Evolutionary conservation across 2,329 filamentous ascomycete genomes (phyloP).

Genomic region (Penicillium sp.): DNA sequence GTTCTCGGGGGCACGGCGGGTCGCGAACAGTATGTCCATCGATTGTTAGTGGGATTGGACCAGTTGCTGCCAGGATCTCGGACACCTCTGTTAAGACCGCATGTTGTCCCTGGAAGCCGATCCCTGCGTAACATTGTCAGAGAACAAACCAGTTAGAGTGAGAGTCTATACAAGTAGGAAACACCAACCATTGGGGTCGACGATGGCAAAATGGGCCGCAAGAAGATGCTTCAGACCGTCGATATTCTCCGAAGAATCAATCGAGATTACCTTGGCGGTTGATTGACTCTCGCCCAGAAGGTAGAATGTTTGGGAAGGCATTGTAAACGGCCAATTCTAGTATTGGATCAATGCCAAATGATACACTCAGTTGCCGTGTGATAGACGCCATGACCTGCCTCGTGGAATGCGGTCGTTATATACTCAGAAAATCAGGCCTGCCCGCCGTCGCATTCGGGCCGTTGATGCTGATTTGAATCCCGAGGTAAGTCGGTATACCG

Average conservation of each 20-base stretch:
- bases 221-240: conserved; percentile 9
- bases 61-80: conserved; percentile 14
- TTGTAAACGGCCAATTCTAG: not conserved
- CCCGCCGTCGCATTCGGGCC: not conserved
- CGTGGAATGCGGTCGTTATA: no score
- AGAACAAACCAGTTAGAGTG: no score
- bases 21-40: conserved; percentile 17
- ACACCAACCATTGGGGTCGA: conserved; percentile 9
- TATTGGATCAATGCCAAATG: no score
- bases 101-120: conserved; percentile 22
- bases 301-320: conserved; percentile 25
- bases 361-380: not conserved
- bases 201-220: conserved; percentile 16
- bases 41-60: conserved; percentile 15
- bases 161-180: no score
- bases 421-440: no score
- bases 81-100: conserved; percentile 15
- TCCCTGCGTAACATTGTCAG: conserved; percentile 12
- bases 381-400: no score
- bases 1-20: conserved; percentile 13
- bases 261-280: conserved; percentile 8
- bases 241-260: conserved; percentile 2
- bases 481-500: not conserved
- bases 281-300: conserved; percentile 21
- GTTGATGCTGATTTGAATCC: not conserved